Evolutionary conservation across 2,329 filamentous ascomycete genomes (phyloP).

Genomic region (Apiospora kogelbergensis): DNA sequence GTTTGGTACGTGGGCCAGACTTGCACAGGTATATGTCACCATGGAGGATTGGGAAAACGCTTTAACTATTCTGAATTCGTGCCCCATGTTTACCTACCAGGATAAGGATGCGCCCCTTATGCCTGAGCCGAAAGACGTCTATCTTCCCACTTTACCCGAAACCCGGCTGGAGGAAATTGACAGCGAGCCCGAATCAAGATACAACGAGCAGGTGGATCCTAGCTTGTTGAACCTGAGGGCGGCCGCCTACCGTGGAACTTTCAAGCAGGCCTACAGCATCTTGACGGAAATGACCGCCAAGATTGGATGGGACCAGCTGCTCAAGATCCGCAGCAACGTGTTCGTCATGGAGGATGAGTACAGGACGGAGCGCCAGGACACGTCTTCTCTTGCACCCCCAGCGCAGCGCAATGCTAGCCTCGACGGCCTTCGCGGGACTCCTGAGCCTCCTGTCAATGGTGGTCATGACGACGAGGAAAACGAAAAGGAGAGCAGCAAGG

Average conservation of each 20-base stretch:
- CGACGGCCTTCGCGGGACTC: slow-evolving; percentile 72
- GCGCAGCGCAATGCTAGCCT: slow-evolving; percentile 74
- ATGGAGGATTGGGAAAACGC: slow-evolving; percentile 97
- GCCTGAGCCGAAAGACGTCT: slow-evolving; percentile 87
- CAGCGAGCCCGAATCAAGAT: slow-evolving; percentile 79
- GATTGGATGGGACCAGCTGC: slow-evolving; percentile 95
- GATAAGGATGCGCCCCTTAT: slow-evolving; percentile 95
- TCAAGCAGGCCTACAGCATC: slow-evolving; percentile 90
- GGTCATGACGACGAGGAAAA: slow-evolving; percentile 20
- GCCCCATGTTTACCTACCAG: slow-evolving; percentile 99
- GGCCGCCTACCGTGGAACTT: slow-evolving; percentile 89
- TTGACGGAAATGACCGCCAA: slow-evolving; percentile 94
- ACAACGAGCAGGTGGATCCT: slow-evolving; percentile 82
- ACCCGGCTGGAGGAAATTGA: slow-evolving; percentile 95
- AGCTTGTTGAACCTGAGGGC: slow-evolving; percentile 84
- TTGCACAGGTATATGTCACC: slow-evolving; percentile 90
- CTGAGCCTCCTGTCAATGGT: slow-evolving; percentile 56
- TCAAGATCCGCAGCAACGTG: slow-evolving; percentile 93
- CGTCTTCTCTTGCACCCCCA: slow-evolving; percentile 42
- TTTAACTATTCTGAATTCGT: slow-evolving; percentile 92
- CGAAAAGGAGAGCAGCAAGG: background rate
- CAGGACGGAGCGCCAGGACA: slow-evolving; percentile 77
- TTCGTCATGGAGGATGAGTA: slow-evolving; percentile 99
- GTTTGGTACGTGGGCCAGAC: slow-evolving; percentile 92
- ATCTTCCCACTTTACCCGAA: slow-evolving; percentile 83